These are phyloP conservation scores for Sporothrix protearum DNA, from an alignment of 2,329 filamentous ascomycete genomes.

Conservation along the genomic window DNA sequence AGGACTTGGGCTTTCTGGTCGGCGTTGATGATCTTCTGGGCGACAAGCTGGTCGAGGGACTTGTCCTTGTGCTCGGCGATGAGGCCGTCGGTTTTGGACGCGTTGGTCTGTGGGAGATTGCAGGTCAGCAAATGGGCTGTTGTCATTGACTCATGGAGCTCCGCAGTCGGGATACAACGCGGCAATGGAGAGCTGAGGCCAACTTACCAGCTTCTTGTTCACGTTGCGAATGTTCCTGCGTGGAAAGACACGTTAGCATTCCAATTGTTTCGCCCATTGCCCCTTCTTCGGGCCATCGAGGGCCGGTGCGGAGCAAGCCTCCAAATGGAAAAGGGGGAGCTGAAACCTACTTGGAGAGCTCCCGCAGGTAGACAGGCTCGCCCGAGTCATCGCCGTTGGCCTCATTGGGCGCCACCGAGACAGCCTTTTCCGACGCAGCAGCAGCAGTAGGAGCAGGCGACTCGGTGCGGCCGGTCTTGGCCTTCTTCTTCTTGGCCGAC, in stretches of 20 bases:
- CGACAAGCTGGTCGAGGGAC: conserved; percentile 69
- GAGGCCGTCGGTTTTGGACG: conserved; percentile 67
- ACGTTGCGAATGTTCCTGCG: conserved; percentile 82
- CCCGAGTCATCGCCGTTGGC: conserved; percentile 55
- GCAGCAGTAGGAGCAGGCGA: conserved; percentile 54
- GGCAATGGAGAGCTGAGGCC: neutral
- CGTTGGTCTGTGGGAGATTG: conserved; percentile 53
- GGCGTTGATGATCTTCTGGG: conserved; percentile 69
- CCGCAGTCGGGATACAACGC: neutral
- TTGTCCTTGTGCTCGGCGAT: conserved; percentile 66
- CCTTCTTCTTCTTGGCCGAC: conserved; percentile 67
- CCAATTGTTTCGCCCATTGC: no score
- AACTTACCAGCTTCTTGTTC: conserved; percentile 86
- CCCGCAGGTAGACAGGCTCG: conserved; percentile 79
- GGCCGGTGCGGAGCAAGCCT: neutral
- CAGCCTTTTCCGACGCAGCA: conserved; percentile 48
- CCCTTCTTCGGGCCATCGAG: neutral
- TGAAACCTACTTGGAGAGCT: conserved; percentile 76
- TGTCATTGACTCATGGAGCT: neutral
- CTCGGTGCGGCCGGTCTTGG: conserved; percentile 53
- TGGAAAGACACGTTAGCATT: neutral
- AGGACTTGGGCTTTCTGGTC: conserved; percentile 74
- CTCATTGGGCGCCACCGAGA: conserved; percentile 43
- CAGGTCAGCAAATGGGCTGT: neutral
- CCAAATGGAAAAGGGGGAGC: neutral